These are phyloP conservation scores for Pyrrhoderma noxium DNA, from an alignment of 1,284 basidiomycete species.

Conservation along the genomic window DNA sequence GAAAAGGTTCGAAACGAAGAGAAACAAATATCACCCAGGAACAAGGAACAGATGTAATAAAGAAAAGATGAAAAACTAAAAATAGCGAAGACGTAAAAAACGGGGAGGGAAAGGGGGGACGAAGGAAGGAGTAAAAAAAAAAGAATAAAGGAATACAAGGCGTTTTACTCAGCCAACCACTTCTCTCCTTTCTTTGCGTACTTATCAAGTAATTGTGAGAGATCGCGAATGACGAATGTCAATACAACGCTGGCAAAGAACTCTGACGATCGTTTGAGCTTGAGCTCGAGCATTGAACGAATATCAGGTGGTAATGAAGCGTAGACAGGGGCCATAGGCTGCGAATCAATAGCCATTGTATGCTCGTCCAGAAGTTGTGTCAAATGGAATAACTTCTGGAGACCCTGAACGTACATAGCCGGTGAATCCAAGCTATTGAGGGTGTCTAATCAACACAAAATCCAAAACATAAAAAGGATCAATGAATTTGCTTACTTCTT, in stretches of 20 bases:
- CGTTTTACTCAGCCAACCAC: slow-evolving; percentile 66
- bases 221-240: slow-evolving; percentile 84
- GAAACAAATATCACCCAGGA: neutral
- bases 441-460: slow-evolving; percentile 20
- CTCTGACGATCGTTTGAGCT: slow-evolving; percentile 75
- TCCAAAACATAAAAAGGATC: slow-evolving; percentile 3
- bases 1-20: neutral
- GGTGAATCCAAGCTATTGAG: slow-evolving; percentile 75
- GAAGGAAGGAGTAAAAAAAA: neutral
- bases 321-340: slow-evolving; percentile 64
- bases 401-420: slow-evolving; percentile 74
- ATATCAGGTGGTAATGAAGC: slow-evolving; percentile 58
- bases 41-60: neutral
- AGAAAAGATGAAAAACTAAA: neutral
- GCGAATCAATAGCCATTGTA: slow-evolving; percentile 61
- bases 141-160: neutral
- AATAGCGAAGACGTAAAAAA: neutral
- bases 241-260: slow-evolving; percentile 89
- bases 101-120: neutral
- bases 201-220: slow-evolving; percentile 83
- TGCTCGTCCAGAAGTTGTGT: slow-evolving; percentile 85
- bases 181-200: slow-evolving; percentile 87
- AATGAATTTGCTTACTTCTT: slow-evolving; percentile 61
- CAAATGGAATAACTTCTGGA: slow-evolving; percentile 69
- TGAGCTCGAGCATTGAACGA: slow-evolving; percentile 61